Evolutionary conservation across 441 rosid genomes (phyloP), one percentile per base, ranked within the genome.

Genomic region (Populus hybrid): DNA sequence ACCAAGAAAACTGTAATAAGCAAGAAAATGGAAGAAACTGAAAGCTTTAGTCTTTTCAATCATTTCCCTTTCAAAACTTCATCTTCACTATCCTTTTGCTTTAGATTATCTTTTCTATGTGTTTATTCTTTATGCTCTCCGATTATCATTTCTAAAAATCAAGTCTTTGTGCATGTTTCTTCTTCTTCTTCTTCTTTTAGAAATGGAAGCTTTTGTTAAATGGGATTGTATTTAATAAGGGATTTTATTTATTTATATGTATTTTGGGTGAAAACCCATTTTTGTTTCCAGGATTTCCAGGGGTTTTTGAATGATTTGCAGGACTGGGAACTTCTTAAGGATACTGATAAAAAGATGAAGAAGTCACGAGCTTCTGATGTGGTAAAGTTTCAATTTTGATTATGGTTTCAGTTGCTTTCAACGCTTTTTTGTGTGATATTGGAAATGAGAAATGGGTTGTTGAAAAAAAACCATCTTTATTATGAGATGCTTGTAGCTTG

Each of bases 281-380:
- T 12, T 31, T 68, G 23, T 67, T 76, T 79, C 75, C 90, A 89
- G 97, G 95, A 90, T 85, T 89, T 93, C 90, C 88, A 88, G 94
- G 97, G 98, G 69, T 87, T 94, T 87, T 86, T 94, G 84, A 92
- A 90, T 90, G 90, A 94, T 84, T 90, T 95, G 94, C 93, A 92
- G 95, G 99, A 94, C 72, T 95, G 97, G 98, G 99, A 95, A 45
- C 84, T 87, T 82, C 71, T 83, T 7, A 86, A 88, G 78, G 89
- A 86, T 2, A 20, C n/a, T 71, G 89, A 84, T 42, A 98, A 89
- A 83, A 92, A 90, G 86, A 91, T 88, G 78, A 64, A 82, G 80
- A 90, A 84, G 79, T 79, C 89, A 9, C 88, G 81, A 77, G 68
- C 89, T 76, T 69, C 90, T 67, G 75, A 78, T 45, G 80, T 80